Evolutionary conservation across 805 yeast species (phyloP), one percentile per base, ranked within the genome.

Genomic region (Diddensiella santjacobensis): DNA sequence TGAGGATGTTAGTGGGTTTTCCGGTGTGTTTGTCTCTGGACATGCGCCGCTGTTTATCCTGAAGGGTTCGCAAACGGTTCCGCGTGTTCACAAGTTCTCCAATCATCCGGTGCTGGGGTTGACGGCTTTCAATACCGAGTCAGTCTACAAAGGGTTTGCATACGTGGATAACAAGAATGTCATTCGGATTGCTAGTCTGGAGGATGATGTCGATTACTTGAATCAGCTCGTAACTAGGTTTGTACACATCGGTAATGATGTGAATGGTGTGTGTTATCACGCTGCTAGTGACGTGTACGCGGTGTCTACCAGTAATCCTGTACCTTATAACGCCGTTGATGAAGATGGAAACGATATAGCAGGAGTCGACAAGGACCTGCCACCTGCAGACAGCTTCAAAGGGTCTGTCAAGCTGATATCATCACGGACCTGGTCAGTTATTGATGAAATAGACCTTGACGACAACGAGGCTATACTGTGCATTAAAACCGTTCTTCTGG

Each of bases 401-500:
- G 84, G 95, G 13, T 70, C 74, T 2, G 61, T 90, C 3, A 74
- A 80, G 45, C 65, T 90, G 40, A 60, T 90, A 0, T 83, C 91
- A 1, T 93, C 96, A 0, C 69, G 71, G 36, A 80, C 79, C 13
- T 88, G 96, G 95, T 67, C 80, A 1, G 75, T 83, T 0, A 83
- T 89, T 54, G 97, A 89, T 59, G 72, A 77, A 8, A 64, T 82
- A 36, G 83, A 78, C 29, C 70, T 86, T 40, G 80, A 73, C 4
- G 83, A 77, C n/a, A 80, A 85, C 61, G 88, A 88, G 48, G 71
- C 84, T 10, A 80, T 79, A 6, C 69, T 79, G 59, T 71, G 73
- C 22, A 67, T 83, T n/a, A 74, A 79, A 57, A 67, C 81, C 1
- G 75, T 81, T 69, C 66, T 68, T 19, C 70, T 75, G 49, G 75